Conservation (phyloP, 2,329 filamentous ascomycete species). For the Colletotrichum tamarilloi region DNA sequence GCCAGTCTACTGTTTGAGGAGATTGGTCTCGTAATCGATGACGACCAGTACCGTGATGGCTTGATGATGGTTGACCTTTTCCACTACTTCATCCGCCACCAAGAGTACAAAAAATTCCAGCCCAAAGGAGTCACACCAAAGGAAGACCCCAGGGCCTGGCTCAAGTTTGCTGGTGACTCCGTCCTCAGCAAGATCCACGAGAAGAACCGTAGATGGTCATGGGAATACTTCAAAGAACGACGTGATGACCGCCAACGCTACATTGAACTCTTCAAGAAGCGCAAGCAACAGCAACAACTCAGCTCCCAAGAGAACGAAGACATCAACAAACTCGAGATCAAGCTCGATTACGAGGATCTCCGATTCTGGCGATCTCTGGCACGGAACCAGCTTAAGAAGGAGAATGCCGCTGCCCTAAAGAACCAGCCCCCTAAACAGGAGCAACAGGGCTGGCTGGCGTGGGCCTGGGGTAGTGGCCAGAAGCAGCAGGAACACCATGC, state of each 20-base stretch:
- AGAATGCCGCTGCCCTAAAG: slow-evolving; percentile 90
- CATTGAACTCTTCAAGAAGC: slow-evolving; percentile 96
- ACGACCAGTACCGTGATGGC: slow-evolving; percentile 96
- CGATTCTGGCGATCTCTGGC: slow-evolving; percentile 97
- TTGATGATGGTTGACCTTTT: slow-evolving; percentile 99
- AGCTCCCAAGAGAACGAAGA: slow-evolving; percentile 77
- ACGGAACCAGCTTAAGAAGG: slow-evolving; percentile 93
- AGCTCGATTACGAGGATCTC: slow-evolving; percentile 92
- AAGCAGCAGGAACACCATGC: slow-evolving; percentile 72
- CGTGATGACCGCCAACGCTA: slow-evolving; percentile 90
- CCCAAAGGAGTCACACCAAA: slow-evolving; percentile 84
- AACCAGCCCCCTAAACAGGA: slow-evolving; percentile 63
- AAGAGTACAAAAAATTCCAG: slow-evolving; percentile 94
- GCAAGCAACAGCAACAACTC: slow-evolving; percentile 79
- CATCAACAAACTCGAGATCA: slow-evolving; percentile 82
- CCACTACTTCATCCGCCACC: slow-evolving; percentile 97
- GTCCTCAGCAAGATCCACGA: slow-evolving; percentile 96
- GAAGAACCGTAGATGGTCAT: slow-evolving; percentile 91
- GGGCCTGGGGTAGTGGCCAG: slow-evolving; percentile 81
- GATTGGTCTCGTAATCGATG: slow-evolving; percentile 96
- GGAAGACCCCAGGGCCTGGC: slow-evolving; percentile 92
- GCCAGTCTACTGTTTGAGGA: slow-evolving; percentile 94
- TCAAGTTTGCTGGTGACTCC: slow-evolving; percentile 89
- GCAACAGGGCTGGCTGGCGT: slow-evolving; percentile 89
- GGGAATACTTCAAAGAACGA: slow-evolving; percentile 94